Conservation (phyloP, 345 rosid genomes). For the Psidium guajava region DNA sequence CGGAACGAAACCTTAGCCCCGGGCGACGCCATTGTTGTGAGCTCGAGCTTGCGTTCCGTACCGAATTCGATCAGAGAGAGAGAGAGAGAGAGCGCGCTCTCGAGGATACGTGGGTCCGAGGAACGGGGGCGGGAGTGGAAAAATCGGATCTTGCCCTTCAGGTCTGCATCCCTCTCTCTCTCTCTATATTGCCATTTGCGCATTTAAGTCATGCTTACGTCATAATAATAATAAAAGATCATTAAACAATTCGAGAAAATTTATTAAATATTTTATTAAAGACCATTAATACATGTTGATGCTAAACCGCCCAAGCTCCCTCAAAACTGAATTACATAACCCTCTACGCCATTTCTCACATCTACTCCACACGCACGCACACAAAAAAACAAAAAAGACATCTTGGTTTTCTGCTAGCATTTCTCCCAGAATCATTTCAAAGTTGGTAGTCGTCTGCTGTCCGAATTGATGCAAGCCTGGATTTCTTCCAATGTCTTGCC, state of each 20-base stretch:
- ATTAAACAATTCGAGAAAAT: too few species aligned
- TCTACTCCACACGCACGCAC: neutral
- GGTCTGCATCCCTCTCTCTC: too few species aligned
- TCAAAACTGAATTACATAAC: neutral
- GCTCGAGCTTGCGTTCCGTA: neutral
- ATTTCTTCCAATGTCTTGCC: conserved; percentile 92
- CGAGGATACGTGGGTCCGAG: too few species aligned
- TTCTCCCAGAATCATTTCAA: neutral
- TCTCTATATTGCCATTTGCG: too few species aligned
- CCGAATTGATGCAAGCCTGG: conserved; percentile 50
- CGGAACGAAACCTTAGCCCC: conserved; percentile 36
- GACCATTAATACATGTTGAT: neutral
- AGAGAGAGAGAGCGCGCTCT: neutral
- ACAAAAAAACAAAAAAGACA: neutral
- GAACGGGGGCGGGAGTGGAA: neutral
- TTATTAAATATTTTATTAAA: too few species aligned
- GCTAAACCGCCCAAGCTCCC: neutral
- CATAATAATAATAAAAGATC: too few species aligned
- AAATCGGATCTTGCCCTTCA: neutral
- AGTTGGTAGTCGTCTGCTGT: neutral
- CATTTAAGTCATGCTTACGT: too few species aligned
- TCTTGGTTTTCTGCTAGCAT: neutral
- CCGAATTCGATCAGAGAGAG: neutral
- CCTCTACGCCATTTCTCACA: neutral
- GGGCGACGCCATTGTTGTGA: conserved; percentile 18